Evolutionary conservation across 1,284 basidiomycete species (phyloP), one percentile per base, ranked within the genome.

Genomic region (Crucibulum cyathiforme): DNA sequence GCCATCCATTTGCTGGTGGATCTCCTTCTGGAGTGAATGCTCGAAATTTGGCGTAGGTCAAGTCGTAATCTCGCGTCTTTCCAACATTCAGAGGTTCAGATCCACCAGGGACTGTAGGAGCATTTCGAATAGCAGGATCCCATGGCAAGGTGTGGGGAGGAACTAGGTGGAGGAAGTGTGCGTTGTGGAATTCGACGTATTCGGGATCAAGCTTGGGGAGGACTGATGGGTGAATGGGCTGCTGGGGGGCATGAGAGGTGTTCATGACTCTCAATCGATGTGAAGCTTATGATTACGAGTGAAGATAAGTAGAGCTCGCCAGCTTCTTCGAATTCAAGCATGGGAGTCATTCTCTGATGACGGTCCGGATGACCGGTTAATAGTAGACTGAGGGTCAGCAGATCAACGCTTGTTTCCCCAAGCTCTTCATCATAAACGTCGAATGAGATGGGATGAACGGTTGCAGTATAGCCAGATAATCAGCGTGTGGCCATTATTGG

Each of bases 141-240:
- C 88, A 90, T 34, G 85, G 83, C 7, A 88, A 57, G 12, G 83
- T 82, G 60, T 90, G 85, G 2, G 83, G 77, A 4, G 82, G 81
- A 3, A 78, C 74, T 24, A 81, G 64, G 62, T 83, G 70, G 1
- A 78, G 69, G 24, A 86, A 64, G 56, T 82, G 74, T 15, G 76
- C 68, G 63, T 86, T 86, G 71, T 91, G 88, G 69, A 88, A 89
- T 7, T 76, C 78, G 53, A 83, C 72, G 66, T 90, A 92, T 65
- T 90, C 86, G 5, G 87, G 82, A 64, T 89, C 86, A 57, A 91
- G 80, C 45, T 74, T 81, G 10, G 77, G 64, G 31, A 87, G 67
- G 58, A 90, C 75, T 8, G 84, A 82, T 0, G 87, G 85, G 64
- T 90, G 84, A 38, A 92, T 74, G 34, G 87, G 86, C 59, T 87